Percentiles rank a stretch among this genome's conserved stretches.
Conservation (phyloP, 139 green algal species). For the Penium margaritaceum region DNA sequence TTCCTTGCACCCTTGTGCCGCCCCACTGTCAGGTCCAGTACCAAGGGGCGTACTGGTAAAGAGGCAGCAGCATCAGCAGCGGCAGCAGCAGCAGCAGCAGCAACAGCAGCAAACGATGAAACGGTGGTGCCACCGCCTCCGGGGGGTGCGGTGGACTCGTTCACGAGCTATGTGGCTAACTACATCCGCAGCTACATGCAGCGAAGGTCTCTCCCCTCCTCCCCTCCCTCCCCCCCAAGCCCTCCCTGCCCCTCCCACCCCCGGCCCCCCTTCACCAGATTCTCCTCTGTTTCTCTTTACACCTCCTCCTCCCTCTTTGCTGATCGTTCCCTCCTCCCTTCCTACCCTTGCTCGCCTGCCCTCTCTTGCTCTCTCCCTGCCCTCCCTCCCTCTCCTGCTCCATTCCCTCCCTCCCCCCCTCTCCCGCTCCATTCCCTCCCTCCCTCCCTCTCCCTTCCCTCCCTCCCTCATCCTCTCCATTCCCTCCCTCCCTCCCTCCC, state of each 20-base stretch:
- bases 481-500: not conserved
- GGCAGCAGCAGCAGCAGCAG: too few relatives aligned
- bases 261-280: too few relatives aligned
- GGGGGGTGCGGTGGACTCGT: not conserved
- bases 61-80: too few relatives aligned
- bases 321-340: not conserved
- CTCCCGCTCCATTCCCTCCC: not conserved
- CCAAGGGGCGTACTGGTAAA: too few relatives aligned
- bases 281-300: too few relatives aligned
- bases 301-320: not conserved
- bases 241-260: too few relatives aligned
- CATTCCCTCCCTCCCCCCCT: not conserved
- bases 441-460: not conserved
- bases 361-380: not conserved
- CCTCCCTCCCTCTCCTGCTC: not conserved
- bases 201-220: not conserved
- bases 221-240: not conserved
- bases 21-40: too few relatives aligned
- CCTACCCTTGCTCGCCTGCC: not conserved
- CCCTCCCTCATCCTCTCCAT: not conserved
- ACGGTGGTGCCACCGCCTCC: too few relatives aligned
- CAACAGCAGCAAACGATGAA: too few relatives aligned
- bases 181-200: constrained; percentile 11
- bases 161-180: constrained; percentile 8
- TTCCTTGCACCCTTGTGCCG: too few relatives aligned